Evolutionary conservation across 768 basidiomycete species (phyloP).

Genomic region (Albatrellus ellisii): DNA sequence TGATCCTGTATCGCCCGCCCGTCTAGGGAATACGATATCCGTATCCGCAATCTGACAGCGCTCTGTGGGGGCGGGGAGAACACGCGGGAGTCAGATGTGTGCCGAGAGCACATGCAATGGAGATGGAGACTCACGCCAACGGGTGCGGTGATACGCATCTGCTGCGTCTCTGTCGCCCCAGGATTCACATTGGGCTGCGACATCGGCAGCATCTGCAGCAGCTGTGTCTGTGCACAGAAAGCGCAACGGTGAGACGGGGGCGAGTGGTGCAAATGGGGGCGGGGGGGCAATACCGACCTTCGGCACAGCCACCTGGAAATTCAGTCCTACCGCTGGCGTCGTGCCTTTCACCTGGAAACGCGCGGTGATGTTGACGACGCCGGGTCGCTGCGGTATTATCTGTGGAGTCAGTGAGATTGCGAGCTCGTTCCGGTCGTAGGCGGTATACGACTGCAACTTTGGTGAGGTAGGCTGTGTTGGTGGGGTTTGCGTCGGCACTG

Average conservation of each 20-base stretch:
- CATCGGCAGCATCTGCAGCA: constrained; percentile 97
- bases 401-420: constrained; percentile 86
- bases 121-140: constrained; percentile 60
- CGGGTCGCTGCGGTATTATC: constrained; percentile 67
- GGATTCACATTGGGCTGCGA: constrained; percentile 70
- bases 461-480: constrained; percentile 29
- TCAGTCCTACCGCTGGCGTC: constrained; percentile 46
- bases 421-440: constrained; percentile 86
- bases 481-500: constrained; percentile 15
- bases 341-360: constrained; percentile 63
- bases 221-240: constrained; percentile 69
- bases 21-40: constrained; percentile 63
- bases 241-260: no score
- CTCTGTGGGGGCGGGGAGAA: constrained; percentile 34
- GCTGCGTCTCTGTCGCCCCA: constrained; percentile 82
- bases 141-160: constrained; percentile 86
- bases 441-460: constrained; percentile 61
- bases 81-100: not conserved
- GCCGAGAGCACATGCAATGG: not conserved
- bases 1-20: constrained; percentile 79
- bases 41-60: constrained; percentile 69
- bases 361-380: constrained; percentile 82
- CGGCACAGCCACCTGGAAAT: constrained; percentile 96
- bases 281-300: constrained; percentile 38
- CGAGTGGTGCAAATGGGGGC: not conserved